Evolutionary conservation across 1,139 yeast species (phyloP), one percentile per base, ranked within the genome.

Genomic region (Taiozyma sp.): DNA sequence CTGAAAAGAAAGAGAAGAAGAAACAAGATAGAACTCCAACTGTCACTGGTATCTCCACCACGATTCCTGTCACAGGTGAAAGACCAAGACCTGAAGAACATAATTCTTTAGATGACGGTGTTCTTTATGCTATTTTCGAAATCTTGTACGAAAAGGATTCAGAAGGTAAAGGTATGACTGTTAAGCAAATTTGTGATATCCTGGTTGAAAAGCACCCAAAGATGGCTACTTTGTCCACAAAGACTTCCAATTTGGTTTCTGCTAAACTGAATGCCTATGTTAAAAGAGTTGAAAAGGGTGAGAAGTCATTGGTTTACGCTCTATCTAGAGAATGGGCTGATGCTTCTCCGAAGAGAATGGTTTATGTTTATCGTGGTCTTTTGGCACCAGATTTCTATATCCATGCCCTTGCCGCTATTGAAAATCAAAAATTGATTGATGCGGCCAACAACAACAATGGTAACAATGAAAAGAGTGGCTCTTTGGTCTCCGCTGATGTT

Each of bases 301-400:
- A 87, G 65, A 75, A 81, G 56, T 78, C 81, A 47, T 74, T 87
- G 62, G 79, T 78, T 54, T 87, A 87, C 65, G 89, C 93, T 27
- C 71, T 87, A 48, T 83, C 90, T 3, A 78, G 96, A 69, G 93
- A 87, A 66, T 87, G 96, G 96, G 92, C 93, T 4, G 92, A 85
- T 66, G 89, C 92, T 16, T 83, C 89, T 6, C 96, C 96, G 46
- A 84, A 87, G 63, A 77, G 96, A 72, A 87, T 87, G 96, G 90
- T 87, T 39, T 87, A 87, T 63, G 91, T 86, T 47, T 87, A 87
- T 68, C 80, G 93, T 62, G 96, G 95, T 38, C 71, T 85, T 44
- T 72, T 87, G 56, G 80, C 93, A 32, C 76, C 81, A 16, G 91
- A 86, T 64, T 87, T 84, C 69, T 85, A 84, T 60, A 68, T 81